Percentiles rank a stretch among this genome's conserved stretches.
These are phyloP conservation scores for Artomyces pyxidatus DNA, from an alignment of 768 basidiomycete species.

Conservation along the genomic window DNA sequence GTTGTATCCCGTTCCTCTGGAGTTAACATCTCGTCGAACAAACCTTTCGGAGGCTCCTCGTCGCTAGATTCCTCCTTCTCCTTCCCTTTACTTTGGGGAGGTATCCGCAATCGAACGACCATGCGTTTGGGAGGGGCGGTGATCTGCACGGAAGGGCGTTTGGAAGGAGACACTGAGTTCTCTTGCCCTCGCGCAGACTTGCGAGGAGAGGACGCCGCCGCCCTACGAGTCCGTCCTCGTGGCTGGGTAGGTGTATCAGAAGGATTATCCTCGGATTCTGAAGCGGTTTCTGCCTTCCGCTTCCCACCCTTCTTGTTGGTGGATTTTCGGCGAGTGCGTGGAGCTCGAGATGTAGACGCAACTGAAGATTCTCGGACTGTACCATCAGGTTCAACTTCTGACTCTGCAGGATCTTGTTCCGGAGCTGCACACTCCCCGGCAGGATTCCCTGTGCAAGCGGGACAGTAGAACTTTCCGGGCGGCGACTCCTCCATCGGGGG, in stretches of 20 bases:
- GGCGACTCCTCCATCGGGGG: slow-evolving; percentile 69
- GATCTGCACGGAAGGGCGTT: slow-evolving; percentile 18
- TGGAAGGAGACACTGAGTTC: slow-evolving; percentile 1
- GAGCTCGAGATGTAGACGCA: slow-evolving; percentile 33
- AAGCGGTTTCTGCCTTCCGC: slow-evolving; percentile 21
- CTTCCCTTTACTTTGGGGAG: slow-evolving; percentile 59
- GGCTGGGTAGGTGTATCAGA: slow-evolving; percentile 14
- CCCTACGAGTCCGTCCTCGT: slow-evolving; percentile 7
- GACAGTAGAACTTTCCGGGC: slow-evolving; percentile 73
- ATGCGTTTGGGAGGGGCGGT: slow-evolving; percentile 28
- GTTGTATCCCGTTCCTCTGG: slow-evolving; percentile 62
- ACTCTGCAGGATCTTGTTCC: not conserved
- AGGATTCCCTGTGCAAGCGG: slow-evolving; percentile 34
- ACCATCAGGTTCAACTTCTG: not conserved
- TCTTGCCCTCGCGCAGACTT: slow-evolving; percentile 4
- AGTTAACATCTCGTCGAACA: slow-evolving; percentile 80
- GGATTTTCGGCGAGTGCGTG: slow-evolving; percentile 9
- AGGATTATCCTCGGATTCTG: slow-evolving; percentile 22
- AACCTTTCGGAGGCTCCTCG: slow-evolving; percentile 43
- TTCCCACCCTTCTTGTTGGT: slow-evolving; percentile 19
- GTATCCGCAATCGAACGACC: slow-evolving; percentile 46
- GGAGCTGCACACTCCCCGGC: slow-evolving; percentile 12
- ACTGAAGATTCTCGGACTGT: slow-evolving; percentile 29
- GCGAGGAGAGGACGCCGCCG: not conserved
- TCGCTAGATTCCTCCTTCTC: slow-evolving; percentile 49